phyloP scores from a whole-genome alignment of 768 basidiomycete genomes.

The Russula sp. region DNA sequence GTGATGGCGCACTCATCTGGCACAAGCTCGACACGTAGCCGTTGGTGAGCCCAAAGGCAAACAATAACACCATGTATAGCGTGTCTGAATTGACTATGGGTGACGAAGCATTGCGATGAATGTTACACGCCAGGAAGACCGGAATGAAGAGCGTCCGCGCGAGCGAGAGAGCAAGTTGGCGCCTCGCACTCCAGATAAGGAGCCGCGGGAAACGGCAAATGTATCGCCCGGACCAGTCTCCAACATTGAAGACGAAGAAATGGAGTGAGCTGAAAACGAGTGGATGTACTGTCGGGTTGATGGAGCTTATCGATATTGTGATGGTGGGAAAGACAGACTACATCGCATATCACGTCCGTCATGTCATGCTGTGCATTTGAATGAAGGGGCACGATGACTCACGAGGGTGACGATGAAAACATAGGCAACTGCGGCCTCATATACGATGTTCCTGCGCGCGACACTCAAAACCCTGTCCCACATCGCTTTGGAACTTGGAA shows the following conservation, averaged over 20 bases:
- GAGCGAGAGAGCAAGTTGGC: slow-evolving; percentile 55
- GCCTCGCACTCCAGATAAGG: slow-evolving; percentile 59
- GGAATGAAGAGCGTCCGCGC: slow-evolving; percentile 78
- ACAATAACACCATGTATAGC: slow-evolving; percentile 64
- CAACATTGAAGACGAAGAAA: slow-evolving; percentile 68
- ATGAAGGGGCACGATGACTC: slow-evolving; percentile 24
- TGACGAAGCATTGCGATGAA: slow-evolving; percentile 41
- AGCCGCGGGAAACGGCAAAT: slow-evolving; percentile 58
- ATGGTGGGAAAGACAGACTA: slow-evolving; percentile 86
- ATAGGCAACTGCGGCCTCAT: slow-evolving; percentile 67
- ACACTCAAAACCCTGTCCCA: slow-evolving; percentile 41
- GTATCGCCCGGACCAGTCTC: slow-evolving; percentile 66
- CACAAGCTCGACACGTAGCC: slow-evolving; percentile 73
- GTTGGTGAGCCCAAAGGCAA: slow-evolving; percentile 69
- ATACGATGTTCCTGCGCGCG: slow-evolving; percentile 56
- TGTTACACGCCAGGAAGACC: slow-evolving; percentile 82
- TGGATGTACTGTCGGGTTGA: slow-evolving; percentile 60
- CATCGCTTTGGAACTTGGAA: slow-evolving; percentile 29
- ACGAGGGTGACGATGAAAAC: slow-evolving; percentile 79
- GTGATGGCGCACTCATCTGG: slow-evolving; percentile 77
- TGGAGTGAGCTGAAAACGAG: slow-evolving; percentile 76
- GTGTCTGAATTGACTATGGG: slow-evolving; percentile 65
- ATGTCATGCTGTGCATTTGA: background rate
- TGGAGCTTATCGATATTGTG: slow-evolving; percentile 67
- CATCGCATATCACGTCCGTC: slow-evolving; percentile 10